Evolutionary conservation across 306 rosid species (phyloP), one percentile per base, ranked within the genome.

Genomic region (Clitoria ternatea): DNA sequence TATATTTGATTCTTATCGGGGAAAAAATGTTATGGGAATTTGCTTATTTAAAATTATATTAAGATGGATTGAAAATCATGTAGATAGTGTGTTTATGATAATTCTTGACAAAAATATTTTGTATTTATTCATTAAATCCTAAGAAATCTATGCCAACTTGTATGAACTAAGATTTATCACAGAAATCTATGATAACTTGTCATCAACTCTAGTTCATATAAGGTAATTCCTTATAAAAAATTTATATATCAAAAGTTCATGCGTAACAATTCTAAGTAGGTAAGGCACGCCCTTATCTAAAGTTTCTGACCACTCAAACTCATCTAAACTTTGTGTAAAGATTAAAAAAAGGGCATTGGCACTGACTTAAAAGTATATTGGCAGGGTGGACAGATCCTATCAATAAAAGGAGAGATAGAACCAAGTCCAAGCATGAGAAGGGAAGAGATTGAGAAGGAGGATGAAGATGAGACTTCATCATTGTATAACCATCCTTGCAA

Each of bases 401-500:
- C 65, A 49, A 59, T 78, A 69, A 79, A 86, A 64, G 88, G 83
- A 1, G 96, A 90, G 73, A 76, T 72, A 53, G 61, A 27, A 29
- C 39, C 80, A 18, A 61, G 78, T 53, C 63, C 85, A 69, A 89
- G 89, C 75, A 73, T 66, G 48, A 73, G 71, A 62, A 79, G 56
- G 59, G 90, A 80, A 71, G 89, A 83, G 39, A 53, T 8, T 19
- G 8, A 20, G 1, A 10, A 20, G 1, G 92, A 85, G 27, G 66
- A 81, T 27, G 61, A 65, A 48, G 94, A 81, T 54, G 78, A 82
- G 62, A 76, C 55, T 33, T 36, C 95, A 19, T 36, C 59, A 19
- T 1, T 70, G 44, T 57, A 61, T 77, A 45, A 70, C 40, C 92
- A 90, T 61, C 97, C 89, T 43, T 88, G 97, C 73, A 45, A 82